A percentile compares a stretch with the other conserved stretches of the same genome.
Evolutionary conservation across 768 basidiomycete genomes (phyloP).

Genomic region (Mycena capillaripes): DNA sequence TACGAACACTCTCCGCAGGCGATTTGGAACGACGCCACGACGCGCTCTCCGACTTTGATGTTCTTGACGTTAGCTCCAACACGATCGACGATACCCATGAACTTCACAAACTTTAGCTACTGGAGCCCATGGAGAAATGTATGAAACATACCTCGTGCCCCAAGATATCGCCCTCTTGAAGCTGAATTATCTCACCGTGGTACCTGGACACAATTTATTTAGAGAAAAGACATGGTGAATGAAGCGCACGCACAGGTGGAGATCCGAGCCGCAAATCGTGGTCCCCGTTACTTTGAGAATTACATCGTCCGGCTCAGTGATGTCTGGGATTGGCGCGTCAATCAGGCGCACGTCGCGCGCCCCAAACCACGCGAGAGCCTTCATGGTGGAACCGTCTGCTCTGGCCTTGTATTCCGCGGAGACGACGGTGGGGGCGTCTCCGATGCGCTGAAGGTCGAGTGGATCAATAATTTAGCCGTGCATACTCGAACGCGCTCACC

Average conservation of each 20-base stretch:
- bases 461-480: background rate
- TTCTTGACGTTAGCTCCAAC: slow-evolving; percentile 76
- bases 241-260: slow-evolving; percentile 60
- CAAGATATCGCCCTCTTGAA: slow-evolving; percentile 82
- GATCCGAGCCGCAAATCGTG: slow-evolving; percentile 79
- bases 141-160: slow-evolving; percentile 72
- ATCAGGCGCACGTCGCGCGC: slow-evolving; percentile 59
- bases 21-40: slow-evolving; percentile 85
- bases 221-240: no score
- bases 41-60: slow-evolving; percentile 74
- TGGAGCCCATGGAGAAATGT: background rate
- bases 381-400: slow-evolving; percentile 72
- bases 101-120: slow-evolving; percentile 47
- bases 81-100: slow-evolving; percentile 78
- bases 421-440: slow-evolving; percentile 54
- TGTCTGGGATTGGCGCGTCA: slow-evolving; percentile 61
- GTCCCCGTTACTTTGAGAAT: slow-evolving; percentile 83
- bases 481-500: background rate
- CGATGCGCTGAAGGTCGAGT: slow-evolving; percentile 47
- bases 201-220: slow-evolving; percentile 45
- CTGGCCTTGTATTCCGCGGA: slow-evolving; percentile 62
- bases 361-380: slow-evolving; percentile 79
- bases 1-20: slow-evolving; percentile 81
- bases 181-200: slow-evolving; percentile 76
- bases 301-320: slow-evolving; percentile 82